Percentiles rank a stretch among this genome's conserved stretches.
These are phyloP conservation scores for Solanum boliviense DNA, from an alignment of 257 asterid species.

Conservation along the genomic window DNA sequence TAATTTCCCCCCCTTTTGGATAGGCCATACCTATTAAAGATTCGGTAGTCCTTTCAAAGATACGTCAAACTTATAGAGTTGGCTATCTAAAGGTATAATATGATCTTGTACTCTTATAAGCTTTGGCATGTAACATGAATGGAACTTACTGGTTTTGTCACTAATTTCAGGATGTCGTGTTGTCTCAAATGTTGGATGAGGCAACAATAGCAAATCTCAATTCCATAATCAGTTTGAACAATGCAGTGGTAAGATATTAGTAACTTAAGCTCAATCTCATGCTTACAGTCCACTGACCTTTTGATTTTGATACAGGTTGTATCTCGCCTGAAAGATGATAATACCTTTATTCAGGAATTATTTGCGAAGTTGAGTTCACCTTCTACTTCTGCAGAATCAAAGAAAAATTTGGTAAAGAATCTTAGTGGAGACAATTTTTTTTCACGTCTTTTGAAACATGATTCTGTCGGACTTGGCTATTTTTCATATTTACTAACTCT, in stretches of 20 bases:
- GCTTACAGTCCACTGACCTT: conserved; percentile 3
- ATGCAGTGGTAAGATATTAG: conserved; percentile 56
- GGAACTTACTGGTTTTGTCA: conserved; percentile 11
- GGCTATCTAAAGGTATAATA: conserved; percentile 73
- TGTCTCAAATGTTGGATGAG: conserved; percentile 74
- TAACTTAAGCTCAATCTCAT: neutral
- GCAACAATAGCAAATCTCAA: conserved; percentile 55
- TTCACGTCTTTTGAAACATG: neutral
- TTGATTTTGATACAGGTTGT: conserved; percentile 48
- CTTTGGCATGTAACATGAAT: neutral
- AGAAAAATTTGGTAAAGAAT: conserved; percentile 55
- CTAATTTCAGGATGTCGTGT: conserved; percentile 67
- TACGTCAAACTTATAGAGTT: conserved; percentile 84
- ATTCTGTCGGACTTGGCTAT: neutral
- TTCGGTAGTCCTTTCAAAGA: conserved; percentile 64
- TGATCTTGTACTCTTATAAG: neutral
- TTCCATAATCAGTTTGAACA: conserved; percentile 71
- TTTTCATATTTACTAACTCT: neutral
- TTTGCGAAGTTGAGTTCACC: conserved; percentile 75
- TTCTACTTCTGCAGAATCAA: conserved; percentile 49
- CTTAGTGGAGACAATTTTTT: neutral
- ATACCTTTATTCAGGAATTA: conserved; percentile 67
- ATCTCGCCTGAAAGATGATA: conserved; percentile 78
- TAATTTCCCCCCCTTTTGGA: conserved; percentile 2
- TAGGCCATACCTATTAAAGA: conserved; percentile 90